These are phyloP conservation scores for Candida wancherniae DNA, from an alignment of 805 yeast species.

Conservation along the genomic window DNA sequence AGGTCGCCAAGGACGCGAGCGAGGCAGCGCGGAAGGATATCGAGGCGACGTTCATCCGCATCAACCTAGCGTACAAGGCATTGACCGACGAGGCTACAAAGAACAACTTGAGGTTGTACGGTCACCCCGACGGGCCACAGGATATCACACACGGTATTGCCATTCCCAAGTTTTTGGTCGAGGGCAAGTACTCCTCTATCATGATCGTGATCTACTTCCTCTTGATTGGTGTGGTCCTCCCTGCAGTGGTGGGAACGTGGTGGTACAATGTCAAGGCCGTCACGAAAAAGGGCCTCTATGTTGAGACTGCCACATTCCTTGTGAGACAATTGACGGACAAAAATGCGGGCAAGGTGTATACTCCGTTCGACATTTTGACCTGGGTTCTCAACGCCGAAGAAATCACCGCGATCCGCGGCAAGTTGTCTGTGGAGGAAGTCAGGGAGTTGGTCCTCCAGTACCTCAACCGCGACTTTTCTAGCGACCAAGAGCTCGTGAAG, in stretches of 20 bases:
- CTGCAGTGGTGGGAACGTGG: conserved; percentile 80
- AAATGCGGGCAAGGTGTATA: conserved; percentile 63
- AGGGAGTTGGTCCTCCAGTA: conserved; percentile 51
- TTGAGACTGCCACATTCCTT: conserved; percentile 75
- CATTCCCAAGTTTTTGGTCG: conserved; percentile 84
- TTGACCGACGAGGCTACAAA: conserved; percentile 84
- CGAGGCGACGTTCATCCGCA: conserved; percentile 74
- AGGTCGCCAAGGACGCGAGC: conserved; percentile 60
- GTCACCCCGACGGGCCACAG: conserved; percentile 98
- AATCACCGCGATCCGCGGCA: conserved; percentile 40
- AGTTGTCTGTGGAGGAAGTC: conserved; percentile 44
- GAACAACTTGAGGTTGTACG: conserved; percentile 79
- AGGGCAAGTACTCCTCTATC: conserved; percentile 67
- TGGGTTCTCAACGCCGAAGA: conserved; percentile 68
- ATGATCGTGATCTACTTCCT: conserved; percentile 60
- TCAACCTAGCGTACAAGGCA: conserved; percentile 90
- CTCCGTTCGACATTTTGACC: conserved; percentile 51
- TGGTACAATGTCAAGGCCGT: conserved; percentile 79
- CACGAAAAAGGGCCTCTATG: conserved; percentile 79
- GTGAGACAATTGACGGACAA: conserved; percentile 69
- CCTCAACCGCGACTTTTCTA: conserved; percentile 45
- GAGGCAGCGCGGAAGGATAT: conserved; percentile 51
- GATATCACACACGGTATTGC: conserved; percentile 91
- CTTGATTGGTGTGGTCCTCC: conserved; percentile 73
- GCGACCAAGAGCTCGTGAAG: conserved; percentile 33